Conservation (phyloP, 371 early-diverging fungal genomes). For the Thermomucor indicae-seudaticae region DNA sequence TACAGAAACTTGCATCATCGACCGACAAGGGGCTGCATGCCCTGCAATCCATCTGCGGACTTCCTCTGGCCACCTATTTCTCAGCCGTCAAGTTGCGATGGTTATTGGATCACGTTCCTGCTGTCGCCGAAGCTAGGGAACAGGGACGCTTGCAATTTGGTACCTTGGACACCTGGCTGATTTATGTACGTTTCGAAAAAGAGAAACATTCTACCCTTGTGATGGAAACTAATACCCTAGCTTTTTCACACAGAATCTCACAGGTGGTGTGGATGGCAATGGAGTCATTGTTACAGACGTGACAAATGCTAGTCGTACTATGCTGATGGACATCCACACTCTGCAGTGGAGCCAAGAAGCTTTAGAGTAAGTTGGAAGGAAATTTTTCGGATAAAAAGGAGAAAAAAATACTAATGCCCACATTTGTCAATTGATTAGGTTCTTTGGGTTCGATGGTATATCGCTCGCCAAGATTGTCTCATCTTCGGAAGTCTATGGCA, state of each 20-base stretch:
- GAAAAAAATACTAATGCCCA: no score
- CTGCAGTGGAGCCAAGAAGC: slow-evolving; percentile 78
- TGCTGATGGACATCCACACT: slow-evolving; percentile 85
- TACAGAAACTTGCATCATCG: slow-evolving; percentile 55
- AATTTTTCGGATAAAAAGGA: not conserved
- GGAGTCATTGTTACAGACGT: slow-evolving; percentile 86
- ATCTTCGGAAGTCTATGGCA: slow-evolving; percentile 79
- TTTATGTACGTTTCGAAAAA: slow-evolving; percentile 57
- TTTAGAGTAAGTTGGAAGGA: slow-evolving; percentile 37
- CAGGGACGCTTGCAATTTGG: slow-evolving; percentile 60
- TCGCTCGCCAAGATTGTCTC: slow-evolving; percentile 78
- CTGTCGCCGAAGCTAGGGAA: slow-evolving; percentile 46
- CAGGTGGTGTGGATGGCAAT: slow-evolving; percentile 63
- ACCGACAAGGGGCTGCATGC: slow-evolving; percentile 48
- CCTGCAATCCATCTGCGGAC: slow-evolving; percentile 64
- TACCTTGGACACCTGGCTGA: slow-evolving; percentile 92
- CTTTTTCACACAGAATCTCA: slow-evolving; percentile 68
- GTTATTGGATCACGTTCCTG: slow-evolving; percentile 79
- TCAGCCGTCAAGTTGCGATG: slow-evolving; percentile 88
- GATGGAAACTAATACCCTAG: no score
- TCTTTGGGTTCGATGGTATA: slow-evolving; percentile 65
- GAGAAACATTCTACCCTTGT: not conserved
- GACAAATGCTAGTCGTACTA: slow-evolving; percentile 91
- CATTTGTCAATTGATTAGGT: no score
- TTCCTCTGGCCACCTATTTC: slow-evolving; percentile 93